Evolutionary conservation across 805 yeast genomes (phyloP), one percentile per base, ranked within the genome.

Genomic region (Yueomyces sp.): DNA sequence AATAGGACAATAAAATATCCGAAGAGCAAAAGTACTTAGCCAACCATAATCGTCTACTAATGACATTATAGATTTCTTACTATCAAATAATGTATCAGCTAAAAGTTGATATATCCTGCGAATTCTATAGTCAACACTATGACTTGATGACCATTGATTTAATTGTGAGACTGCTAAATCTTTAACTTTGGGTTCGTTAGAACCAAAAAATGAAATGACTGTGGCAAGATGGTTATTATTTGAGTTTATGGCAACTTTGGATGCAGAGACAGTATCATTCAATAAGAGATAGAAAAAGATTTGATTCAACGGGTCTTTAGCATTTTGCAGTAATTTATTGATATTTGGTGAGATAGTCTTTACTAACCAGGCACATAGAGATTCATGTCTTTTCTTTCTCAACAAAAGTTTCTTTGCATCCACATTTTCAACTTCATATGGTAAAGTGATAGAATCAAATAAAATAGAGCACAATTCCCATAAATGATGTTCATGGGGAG

Each of bases 171-270:
- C 49, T 0, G 96, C 88, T 42, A 76, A 66, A 0, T 53, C 53
- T 41, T 68, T 67, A 3, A 82, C 79, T 1, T 70, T 67, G 1
- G 69, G 69, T 50, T 80, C 83, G 51, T 81, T 80, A 0, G 92
- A 79, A 33, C 85, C 94, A 5, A 82, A 57, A 38, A 83, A 63
- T 0, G 95, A 72, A 9, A 90, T 59, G 29, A 85, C 54, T 0
- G 76, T 76, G 0, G 95, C 77, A 26, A 90, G 60, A 57, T 88
- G 95, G 4, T 73, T 62, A 52, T 84, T 83, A 6, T 71, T 70
- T 0, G 81, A 61, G n/a, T 70, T 63, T 2, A 78, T 60, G 1
- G 96, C 88, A 3, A 66, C 47, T 31, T 68, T 66, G 4, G 79
- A 67, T 1, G 97, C 96, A 29, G 67, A 67, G 6, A 70, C 64